Evolutionary conservation across 2,329 filamentous ascomycete species (phyloP).

Genomic region (Venturia pyrina): DNA sequence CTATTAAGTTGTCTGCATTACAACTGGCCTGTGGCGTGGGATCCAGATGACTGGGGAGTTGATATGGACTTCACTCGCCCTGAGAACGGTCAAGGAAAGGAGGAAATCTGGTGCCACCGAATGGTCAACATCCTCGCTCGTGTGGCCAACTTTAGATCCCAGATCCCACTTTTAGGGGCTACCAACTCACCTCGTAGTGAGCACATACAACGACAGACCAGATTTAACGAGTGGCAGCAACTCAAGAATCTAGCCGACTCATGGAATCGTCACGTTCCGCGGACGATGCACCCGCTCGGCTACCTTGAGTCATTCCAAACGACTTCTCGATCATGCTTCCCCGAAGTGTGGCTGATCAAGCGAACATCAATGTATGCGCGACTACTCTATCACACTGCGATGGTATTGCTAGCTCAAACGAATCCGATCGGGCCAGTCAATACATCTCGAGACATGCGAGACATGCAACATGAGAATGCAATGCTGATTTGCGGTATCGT

Average conservation of each 20-base stretch:
- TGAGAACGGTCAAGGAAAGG: conserved; percentile 42
- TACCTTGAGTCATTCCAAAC: conserved; percentile 46
- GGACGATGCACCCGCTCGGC: conserved; percentile 79
- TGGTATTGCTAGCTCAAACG: conserved; percentile 69
- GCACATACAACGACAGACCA: conserved; percentile 52
- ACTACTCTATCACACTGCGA: conserved; percentile 80
- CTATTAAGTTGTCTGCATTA: conserved; percentile 79
- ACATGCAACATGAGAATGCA: conserved; percentile 62
- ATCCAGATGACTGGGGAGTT: conserved; percentile 82
- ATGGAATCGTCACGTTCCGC: conserved; percentile 70
- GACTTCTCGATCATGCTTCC: conserved; percentile 63
- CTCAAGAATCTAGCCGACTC: conserved; percentile 73
- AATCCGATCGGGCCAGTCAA: conserved; percentile 55
- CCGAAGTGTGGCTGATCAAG: conserved; percentile 82
- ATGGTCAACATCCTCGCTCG: conserved; percentile 85
- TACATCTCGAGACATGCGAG: conserved; percentile 56
- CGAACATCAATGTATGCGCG: conserved; percentile 70
- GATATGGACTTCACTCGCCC: conserved; percentile 57
- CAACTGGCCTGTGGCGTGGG: conserved; percentile 80
- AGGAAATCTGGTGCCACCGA: conserved; percentile 80
- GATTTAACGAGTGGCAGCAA: conserved; percentile 63
- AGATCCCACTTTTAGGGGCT: conserved; percentile 48
- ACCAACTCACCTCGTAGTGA: conserved; percentile 52
- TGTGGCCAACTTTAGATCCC: conserved; percentile 73
- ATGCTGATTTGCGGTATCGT: conserved; percentile 84